Conservation (phyloP, 2,329 filamentous ascomycete species). For the Scedosporium boydii region DNA sequence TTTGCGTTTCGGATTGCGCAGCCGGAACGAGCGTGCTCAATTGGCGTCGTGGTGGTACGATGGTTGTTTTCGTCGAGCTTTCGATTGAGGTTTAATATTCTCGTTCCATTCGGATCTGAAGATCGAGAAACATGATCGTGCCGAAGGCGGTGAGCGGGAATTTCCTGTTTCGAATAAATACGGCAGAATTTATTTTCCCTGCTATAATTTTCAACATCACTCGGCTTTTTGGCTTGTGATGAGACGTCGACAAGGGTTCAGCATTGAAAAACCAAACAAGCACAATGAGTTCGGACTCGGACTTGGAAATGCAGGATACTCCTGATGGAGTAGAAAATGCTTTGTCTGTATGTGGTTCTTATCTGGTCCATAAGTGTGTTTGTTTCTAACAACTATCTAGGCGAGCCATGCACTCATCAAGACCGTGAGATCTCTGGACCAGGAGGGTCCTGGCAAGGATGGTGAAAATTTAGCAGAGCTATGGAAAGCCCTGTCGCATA, state of each 20-base stretch:
- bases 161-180: not conserved
- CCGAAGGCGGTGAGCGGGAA: conserved; percentile 3
- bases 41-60: conserved; percentile 1
- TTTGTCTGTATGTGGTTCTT: not conserved
- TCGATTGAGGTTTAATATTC: conserved; percentile 6
- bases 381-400: not conserved
- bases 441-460: conserved; percentile 33
- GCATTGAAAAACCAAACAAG: not conserved
- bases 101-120: not conserved
- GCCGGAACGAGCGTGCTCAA: not conserved
- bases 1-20: not conserved
- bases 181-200: not conserved
- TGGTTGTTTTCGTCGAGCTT: not conserved
- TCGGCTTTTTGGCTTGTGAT: not conserved
- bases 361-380: not conserved
- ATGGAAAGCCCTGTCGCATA: conserved; percentile 37
- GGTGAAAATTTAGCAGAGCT: conserved; percentile 37
- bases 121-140: conserved; percentile 3
- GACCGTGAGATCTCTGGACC: conserved; percentile 45
- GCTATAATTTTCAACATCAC: not conserved
- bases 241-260: not conserved
- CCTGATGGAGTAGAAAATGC: not conserved
- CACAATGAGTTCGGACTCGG: conserved; percentile 3
- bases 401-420: conserved; percentile 33
- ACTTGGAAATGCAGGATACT: conserved; percentile 4